Percentiles rank a stretch among this genome's conserved stretches.
These are phyloP conservation scores for Aspergillus egyptiacus DNA, from an alignment of 495 filamentous ascomycete species.

Conservation along the genomic window DNA sequence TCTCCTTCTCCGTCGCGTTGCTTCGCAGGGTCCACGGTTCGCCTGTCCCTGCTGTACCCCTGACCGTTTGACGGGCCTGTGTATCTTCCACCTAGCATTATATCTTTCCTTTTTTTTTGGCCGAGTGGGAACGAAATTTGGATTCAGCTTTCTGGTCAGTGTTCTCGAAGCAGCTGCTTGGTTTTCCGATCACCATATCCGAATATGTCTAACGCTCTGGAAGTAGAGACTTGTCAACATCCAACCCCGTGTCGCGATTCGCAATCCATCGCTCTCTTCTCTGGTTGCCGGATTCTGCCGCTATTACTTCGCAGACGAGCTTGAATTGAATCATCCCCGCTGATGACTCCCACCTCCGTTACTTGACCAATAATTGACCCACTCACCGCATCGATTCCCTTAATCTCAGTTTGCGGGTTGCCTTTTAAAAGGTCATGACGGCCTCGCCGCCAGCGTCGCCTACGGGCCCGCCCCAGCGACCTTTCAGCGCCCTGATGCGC, in stretches of 20 bases:
- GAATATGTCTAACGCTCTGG: not conserved
- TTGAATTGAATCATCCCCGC: slow-evolving; percentile 10
- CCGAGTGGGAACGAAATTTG: not conserved
- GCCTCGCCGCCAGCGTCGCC: slow-evolving; percentile 56
- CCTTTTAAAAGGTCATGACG: slow-evolving; percentile 39
- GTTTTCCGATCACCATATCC: not conserved
- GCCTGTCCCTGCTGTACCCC: slow-evolving; percentile 9
- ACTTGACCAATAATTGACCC: slow-evolving; percentile 17
- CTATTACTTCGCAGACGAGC: no score
- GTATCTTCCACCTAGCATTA: not conserved
- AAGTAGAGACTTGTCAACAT: slow-evolving; percentile 11
- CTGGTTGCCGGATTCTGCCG: no score
- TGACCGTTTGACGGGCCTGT: slow-evolving; percentile 7
- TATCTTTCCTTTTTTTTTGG: slow-evolving; percentile 6
- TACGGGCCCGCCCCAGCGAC: slow-evolving; percentile 55
- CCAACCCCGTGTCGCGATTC: slow-evolving; percentile 19
- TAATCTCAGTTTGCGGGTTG: slow-evolving; percentile 7
- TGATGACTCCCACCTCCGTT: slow-evolving; percentile 18
- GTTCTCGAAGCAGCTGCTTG: not conserved
- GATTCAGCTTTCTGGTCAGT: not conserved
- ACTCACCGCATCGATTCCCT: slow-evolving; percentile 18
- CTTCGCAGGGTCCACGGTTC: not conserved
- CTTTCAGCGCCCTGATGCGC: slow-evolving; percentile 81
- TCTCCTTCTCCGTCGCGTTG: not conserved
- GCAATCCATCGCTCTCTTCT: no score